Evolutionary conservation across 495 filamentous ascomycete species (phyloP), one percentile per base, ranked within the genome.

Genomic region (Hypoxylon lienhwacheense): DNA sequence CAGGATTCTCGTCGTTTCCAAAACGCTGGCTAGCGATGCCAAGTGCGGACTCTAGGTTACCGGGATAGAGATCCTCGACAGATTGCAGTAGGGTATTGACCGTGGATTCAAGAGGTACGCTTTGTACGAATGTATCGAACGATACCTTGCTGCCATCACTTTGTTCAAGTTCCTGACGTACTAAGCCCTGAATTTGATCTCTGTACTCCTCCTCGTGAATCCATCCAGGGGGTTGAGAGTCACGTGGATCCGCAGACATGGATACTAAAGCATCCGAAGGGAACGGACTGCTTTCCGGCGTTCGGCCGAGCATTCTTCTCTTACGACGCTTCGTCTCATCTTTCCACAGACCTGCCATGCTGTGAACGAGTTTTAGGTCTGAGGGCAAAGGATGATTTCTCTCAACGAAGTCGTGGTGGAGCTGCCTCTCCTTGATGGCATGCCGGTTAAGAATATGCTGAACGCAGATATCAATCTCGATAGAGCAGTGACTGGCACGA

Each of bases 311-410:
- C 77, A 90, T 82, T 29, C 74, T 77, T 53, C 77, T 78, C 63
- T 88, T 90, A 25, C 91, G 82, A 37, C 93, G 81, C 32, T 80
- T 81, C 1, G 85, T 89, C 67, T 98, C 93, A 64, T 96, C 91
- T 68, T 83, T 84, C 93, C 93, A 98, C 12, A 98, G 68, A 3
- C 88, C 89, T 47, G 89, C 91, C 85, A 98, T 89, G 56, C 95
- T 97, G 64, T 87, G 90, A 31, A 97, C 91, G 14, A 80, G 66
- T 62, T 91, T 93, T 64, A 91, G 75, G 55, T 90, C 85, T 1
- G 80, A 66, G 0, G 78, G 69, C 41, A 83, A 64, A 10, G 87
- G 84, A 28, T 79, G 76, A n/a, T 84, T 71, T 8, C 79, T 75
- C 69, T 98, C 95, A 15, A 82, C 70, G 50, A 98, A 97, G 63